Conservation (phyloP, 352 stramenopile species). For the Pythium volutum region DNA sequence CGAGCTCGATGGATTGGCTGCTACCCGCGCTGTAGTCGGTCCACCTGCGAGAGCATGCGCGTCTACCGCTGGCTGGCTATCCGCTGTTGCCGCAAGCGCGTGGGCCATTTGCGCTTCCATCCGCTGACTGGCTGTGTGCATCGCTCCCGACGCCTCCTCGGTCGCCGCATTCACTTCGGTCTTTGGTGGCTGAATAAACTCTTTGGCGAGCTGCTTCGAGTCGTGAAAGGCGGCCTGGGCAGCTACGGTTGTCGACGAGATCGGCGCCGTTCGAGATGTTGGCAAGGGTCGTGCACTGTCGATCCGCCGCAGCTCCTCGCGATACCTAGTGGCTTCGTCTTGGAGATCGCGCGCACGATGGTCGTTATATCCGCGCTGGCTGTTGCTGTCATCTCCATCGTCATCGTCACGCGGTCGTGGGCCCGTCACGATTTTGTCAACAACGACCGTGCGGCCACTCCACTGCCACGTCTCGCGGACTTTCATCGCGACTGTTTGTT, state of each 20-base stretch:
- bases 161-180: conserved; percentile 1
- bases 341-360: conserved; percentile 12
- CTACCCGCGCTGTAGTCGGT: not conserved
- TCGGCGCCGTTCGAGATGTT: conserved; percentile 2
- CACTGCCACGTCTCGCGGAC: conserved; percentile 63
- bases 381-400: conserved; percentile 4
- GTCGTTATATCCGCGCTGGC: conserved; percentile 1
- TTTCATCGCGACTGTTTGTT: conserved; percentile 43
- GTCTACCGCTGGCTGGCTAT: not conserved
- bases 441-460: conserved; percentile 51
- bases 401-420: conserved; percentile 17
- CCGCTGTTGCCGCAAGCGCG: not conserved
- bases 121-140: conserved; percentile 19
- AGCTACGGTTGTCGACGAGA: conserved; percentile 2
- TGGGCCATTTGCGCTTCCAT: conserved; percentile 28
- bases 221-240: conserved; percentile 22
- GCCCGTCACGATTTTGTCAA: conserved; percentile 62
- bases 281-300: not conserved
- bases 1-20: not conserved
- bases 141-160: conserved; percentile 15
- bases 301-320: conserved; percentile 15
- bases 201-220: conserved; percentile 22
- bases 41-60: not conserved
- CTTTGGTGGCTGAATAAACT: conserved; percentile 24
- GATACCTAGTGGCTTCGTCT: conserved; percentile 19